Evolutionary conservation across 2,329 filamentous ascomycete species (phyloP), one percentile per base, ranked within the genome.

Genomic region (Alternaria panax): DNA sequence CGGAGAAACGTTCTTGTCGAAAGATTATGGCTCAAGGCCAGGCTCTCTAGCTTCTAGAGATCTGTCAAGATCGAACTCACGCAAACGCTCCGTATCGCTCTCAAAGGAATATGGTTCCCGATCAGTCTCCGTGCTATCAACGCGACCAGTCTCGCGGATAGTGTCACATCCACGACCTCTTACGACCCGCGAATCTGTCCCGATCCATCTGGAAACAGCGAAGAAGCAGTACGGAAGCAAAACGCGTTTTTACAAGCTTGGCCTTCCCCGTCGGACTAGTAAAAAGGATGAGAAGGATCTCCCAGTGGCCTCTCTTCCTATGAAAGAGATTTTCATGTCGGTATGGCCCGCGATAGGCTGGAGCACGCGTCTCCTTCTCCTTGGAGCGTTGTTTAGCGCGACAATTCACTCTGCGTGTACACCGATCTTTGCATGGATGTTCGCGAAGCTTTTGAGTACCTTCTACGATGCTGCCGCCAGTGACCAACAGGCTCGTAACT

Each of bases 381-480:
- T 89, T 0, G 54, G 85, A 2, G 92, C 88, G 1, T 78, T 92
- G 9, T n/a, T 85, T 0, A 83, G 85, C 43, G 87, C 89, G 28
- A 68, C 90, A 1, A 67, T 89, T 0, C 88, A 91, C 46, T 89
- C 91, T 4, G 86, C 83, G 4, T 83, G 86, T 25, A 91, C 90
- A 0, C 91, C 93, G 0, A 80, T 87, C 0, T 97, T 97, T 68
- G 90, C 92, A 0, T 92, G 86, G 73, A 82, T 90, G 8, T 88
- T 97, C 51, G 87, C 92, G 0, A 86, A 89, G 56, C 84, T 97
- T 0, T 83, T 96, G 0, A 79, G 82, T 2, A 88, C 88, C 0
- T 92, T 95, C 73, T 92, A 90, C 77, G 75, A 85, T 0, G 70
- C 82, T 0, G 76, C 76, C 0, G 78, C 84, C 50, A 84, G 85